phyloP scores from a whole-genome alignment of 2,329 filamentous ascomycete genomes.

The Trichophyton mentagrophytes region DNA sequence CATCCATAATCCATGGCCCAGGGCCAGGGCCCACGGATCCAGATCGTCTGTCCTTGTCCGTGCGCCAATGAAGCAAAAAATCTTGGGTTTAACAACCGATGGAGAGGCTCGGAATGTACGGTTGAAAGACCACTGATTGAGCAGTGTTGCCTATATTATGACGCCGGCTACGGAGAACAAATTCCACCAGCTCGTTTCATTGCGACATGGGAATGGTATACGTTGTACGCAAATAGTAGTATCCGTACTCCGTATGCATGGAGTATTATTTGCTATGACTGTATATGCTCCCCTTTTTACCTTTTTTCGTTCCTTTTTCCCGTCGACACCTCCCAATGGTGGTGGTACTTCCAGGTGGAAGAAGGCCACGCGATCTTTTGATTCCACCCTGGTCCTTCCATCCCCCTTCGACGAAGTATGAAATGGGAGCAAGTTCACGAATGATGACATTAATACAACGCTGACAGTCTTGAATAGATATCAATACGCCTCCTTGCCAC shows the following conservation, averaged over 20 bases:
- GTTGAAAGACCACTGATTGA: neutral
- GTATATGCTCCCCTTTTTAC: neutral
- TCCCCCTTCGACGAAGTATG: neutral
- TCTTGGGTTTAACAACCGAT: neutral
- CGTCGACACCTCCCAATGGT: neutral
- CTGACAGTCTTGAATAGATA: neutral
- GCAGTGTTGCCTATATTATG: neutral
- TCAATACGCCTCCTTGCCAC: neutral
- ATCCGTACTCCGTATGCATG: neutral
- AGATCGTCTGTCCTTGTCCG: constrained; percentile 3
- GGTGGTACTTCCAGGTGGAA: neutral
- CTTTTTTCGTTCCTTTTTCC: neutral
- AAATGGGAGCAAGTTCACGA: neutral
- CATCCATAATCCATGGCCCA: neutral
- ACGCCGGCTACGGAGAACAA: neutral
- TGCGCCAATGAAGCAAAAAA: neutral
- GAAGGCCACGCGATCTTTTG: constrained; percentile 3
- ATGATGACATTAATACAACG: constrained; percentile 1
- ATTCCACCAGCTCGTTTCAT: neutral
- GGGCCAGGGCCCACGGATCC: neutral
- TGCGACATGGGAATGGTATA: neutral
- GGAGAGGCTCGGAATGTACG: neutral
- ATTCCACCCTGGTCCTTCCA: neutral
- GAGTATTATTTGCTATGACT: neutral
- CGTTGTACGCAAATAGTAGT: neutral